phyloP scores from a whole-genome alignment of 1,284 basidiomycete species.

The Papiliotrema laurentii region DNA sequence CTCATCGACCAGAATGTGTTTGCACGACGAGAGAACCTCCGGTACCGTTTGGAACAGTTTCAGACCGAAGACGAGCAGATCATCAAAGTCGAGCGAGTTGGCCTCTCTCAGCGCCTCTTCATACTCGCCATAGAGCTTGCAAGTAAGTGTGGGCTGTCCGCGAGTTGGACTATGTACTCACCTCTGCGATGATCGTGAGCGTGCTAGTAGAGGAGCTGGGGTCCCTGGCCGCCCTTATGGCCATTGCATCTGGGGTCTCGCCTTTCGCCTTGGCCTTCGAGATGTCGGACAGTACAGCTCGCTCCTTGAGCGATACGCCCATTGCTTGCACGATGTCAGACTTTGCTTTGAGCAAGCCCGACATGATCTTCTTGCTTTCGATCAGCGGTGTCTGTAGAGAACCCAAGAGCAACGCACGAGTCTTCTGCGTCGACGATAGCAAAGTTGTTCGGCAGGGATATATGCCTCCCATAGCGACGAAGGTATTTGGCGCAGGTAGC shows the following conservation, averaged over 20 bases:
- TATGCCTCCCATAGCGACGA: conserved; percentile 60
- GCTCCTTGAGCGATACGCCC: conserved; percentile 60
- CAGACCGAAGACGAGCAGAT: conserved; percentile 73
- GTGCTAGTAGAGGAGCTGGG: conserved; percentile 29
- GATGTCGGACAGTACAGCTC: conserved; percentile 60
- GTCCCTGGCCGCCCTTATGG: conserved; percentile 29
- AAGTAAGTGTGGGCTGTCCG: conserved; percentile 16
- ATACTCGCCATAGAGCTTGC: conserved; percentile 62
- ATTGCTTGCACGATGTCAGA: conserved; percentile 53
- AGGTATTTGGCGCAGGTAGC: conserved; percentile 68
- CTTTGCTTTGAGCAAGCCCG: conserved; percentile 58
- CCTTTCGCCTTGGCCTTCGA: conserved; percentile 78
- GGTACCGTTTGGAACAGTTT: conserved; percentile 61
- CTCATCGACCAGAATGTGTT: conserved; percentile 83
- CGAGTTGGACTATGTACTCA: conserved; percentile 5
- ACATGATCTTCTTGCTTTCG: conserved; percentile 68
- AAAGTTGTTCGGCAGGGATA: conserved; percentile 69
- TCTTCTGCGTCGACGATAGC: conserved; percentile 79
- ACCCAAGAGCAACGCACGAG: conserved; percentile 54
- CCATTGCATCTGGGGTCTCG: conserved; percentile 55
- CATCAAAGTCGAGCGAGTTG: conserved; percentile 85
- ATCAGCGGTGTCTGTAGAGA: conserved; percentile 10
- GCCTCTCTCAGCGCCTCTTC: conserved; percentile 58
- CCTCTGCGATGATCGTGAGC: conserved; percentile 34
- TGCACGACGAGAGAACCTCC: conserved; percentile 59